Percentiles rank a stretch among this genome's conserved stretches.
These are phyloP conservation scores for Grosmannia serpens DNA, from an alignment of 2,329 filamentous ascomycete species.

Conservation along the genomic window DNA sequence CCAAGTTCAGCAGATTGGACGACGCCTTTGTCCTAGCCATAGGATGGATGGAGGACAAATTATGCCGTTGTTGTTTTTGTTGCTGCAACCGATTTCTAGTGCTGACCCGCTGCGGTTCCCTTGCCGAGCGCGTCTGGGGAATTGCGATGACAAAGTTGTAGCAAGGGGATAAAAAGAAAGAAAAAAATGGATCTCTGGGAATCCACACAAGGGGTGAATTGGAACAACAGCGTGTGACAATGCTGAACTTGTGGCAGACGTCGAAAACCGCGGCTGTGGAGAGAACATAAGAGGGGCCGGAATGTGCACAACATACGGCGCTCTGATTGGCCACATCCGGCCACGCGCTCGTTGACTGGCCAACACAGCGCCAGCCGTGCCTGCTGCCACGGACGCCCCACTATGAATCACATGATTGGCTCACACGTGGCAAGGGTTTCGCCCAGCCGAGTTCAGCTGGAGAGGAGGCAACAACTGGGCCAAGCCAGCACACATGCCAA, in stretches of 20 bases:
- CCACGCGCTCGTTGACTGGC: background rate
- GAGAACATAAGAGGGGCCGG: background rate
- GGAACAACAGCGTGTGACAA: too few relatives aligned
- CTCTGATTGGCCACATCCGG: background rate
- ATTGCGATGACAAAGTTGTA: background rate
- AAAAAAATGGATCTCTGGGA: background rate
- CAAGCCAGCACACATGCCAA: background rate
- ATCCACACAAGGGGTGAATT: too few relatives aligned
- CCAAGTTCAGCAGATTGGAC: conserved; percentile 24
- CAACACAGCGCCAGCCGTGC: background rate
- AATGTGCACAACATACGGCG: background rate
- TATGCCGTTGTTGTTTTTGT: background rate
- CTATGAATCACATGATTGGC: background rate
- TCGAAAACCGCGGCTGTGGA: background rate
- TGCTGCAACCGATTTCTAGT: background rate
- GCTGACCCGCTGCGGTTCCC: background rate
- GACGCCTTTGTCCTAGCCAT: conserved; percentile 20
- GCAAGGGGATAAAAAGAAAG: background rate
- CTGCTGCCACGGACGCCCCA: background rate
- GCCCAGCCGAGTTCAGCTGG: background rate
- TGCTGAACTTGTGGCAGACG: background rate
- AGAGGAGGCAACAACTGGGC: background rate
- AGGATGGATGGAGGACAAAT: background rate
- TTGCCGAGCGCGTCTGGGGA: background rate
- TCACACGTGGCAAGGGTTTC: background rate